Conservation (phyloP, 129 eudicot species). For the Chrysanthemum seticuspe region DNA sequence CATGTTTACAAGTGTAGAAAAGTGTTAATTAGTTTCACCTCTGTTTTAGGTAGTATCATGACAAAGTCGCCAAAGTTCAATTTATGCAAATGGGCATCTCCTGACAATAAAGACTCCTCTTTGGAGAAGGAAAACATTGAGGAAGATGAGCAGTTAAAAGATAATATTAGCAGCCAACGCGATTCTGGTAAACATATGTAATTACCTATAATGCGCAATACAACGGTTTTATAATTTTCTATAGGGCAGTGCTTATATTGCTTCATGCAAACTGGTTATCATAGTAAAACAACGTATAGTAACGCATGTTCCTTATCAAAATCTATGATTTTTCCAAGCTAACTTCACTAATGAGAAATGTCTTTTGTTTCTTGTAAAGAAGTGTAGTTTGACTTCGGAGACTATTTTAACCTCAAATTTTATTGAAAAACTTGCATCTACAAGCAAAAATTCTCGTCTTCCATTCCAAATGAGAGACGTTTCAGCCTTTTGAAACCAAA, state of each 20-base stretch:
- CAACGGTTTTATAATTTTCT: too few relatives aligned
- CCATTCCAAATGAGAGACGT: too few relatives aligned
- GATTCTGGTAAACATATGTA: slow-evolving; percentile 32
- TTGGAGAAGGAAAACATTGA: slow-evolving; percentile 40
- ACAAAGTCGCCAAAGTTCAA: slow-evolving; percentile 49
- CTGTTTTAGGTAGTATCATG: slow-evolving; percentile 32
- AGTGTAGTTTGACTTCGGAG: neutral
- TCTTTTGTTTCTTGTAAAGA: neutral
- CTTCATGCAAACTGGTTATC: neutral
- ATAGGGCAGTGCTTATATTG: too few relatives aligned
- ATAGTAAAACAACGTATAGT: neutral
- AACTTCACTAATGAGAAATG: neutral
- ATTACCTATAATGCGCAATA: neutral
- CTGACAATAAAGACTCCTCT: slow-evolving; percentile 30
- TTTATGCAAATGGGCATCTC: slow-evolving; percentile 68
- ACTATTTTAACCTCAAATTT: too few relatives aligned
- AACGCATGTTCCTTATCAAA: neutral
- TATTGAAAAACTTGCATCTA: too few relatives aligned
- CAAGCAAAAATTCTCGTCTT: too few relatives aligned
- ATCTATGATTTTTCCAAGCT: neutral
- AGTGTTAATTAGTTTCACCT: slow-evolving; percentile 10
- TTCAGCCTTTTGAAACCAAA: neutral
- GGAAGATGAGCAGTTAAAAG: slow-evolving; percentile 40
- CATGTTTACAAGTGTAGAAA: neutral
- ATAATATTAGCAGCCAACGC: slow-evolving; percentile 30